phyloP scores from a whole-genome alignment of 2,329 filamentous ascomycete genomes.

The Colletotrichum graminicola region DNA sequence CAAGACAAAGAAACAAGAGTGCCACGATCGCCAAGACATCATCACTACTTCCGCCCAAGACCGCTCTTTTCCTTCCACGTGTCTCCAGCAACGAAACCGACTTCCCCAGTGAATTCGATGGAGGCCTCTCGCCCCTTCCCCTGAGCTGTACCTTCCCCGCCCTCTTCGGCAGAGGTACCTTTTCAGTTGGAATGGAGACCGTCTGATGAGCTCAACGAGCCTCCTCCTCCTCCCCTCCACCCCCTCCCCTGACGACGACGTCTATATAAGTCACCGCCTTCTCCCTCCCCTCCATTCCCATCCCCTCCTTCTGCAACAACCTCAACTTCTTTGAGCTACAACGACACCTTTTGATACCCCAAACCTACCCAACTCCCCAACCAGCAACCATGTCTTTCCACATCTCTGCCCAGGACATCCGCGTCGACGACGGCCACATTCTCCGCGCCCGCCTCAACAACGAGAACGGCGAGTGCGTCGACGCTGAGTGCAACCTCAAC shows the following conservation, averaged over 20 bases:
- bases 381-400: conserved; percentile 63
- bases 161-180: neutral
- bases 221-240: conserved; percentile 1
- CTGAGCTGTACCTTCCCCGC: neutral
- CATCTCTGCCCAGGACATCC: conserved; percentile 58
- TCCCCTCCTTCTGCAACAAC: neutral
- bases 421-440: conserved; percentile 63
- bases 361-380: neutral
- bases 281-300: neutral
- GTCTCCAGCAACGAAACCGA: conserved; percentile 8
- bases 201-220: neutral
- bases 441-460: conserved; percentile 58
- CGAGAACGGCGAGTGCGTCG: conserved; percentile 56
- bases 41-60: conserved; percentile 20
- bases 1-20: conserved; percentile 1
- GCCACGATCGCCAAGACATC: conserved; percentile 32
- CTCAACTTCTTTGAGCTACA: neutral
- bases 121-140: conserved; percentile 32
- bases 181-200: neutral
- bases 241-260: neutral
- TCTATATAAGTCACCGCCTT: conserved; percentile 11
- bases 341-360: conserved; percentile 1
- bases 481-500: conserved; percentile 64
- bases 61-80: conserved; percentile 39
- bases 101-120: conserved; percentile 22